Base-by-base conservation (phyloP, 345 rosid genomes). In the Alliaria petiolata region DNA sequence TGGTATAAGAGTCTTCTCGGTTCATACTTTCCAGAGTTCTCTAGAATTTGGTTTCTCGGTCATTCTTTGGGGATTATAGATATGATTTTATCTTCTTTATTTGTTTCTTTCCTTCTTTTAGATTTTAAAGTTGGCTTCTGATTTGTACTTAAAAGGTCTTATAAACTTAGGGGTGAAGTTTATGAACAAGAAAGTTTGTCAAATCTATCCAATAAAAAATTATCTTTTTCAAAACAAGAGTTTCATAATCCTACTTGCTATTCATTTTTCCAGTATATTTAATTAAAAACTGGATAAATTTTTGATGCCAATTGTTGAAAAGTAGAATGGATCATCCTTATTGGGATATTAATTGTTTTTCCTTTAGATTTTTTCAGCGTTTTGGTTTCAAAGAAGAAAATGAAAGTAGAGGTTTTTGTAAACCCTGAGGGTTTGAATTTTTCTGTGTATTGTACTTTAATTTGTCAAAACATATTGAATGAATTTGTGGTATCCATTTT, bases 71-170 rank as follows among this genome's bases (percentile, higher is more conserved):
- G 50, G 62, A 0, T 43, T 62, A 61, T 61, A 68, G 50, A 53
- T 53, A 43, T 58, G 69, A 28, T 40, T n/a, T n/a, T n/a, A n/a
- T n/a, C n/a, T n/a, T n/a, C n/a, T n/a, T n/a, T n/a, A n/a, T n/a
- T n/a, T 15, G 8, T 33, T 15, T n/a, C 12, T 8, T 6, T 15
- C 3, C 4, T 35, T 25, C n/a, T 46, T 26, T 38, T 20, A 61
- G 60, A 19, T 50, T 47, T 43, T 11, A 64, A 26, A 62, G 35
- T 19, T 70, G 15, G 10, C 12, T 53, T n/a, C n/a, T 77, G 83
- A 77, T 78, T 42, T 71, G 78, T 83, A 79, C 69, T 19, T 52
- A 22, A 54, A 59, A 0, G 28, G n/a, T n/a, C n/a, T n/a, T 63
- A 14, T 19, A 51, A n/a, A n/a, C n/a, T n/a, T n/a, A n/a, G n/a